Evolutionary conservation across 192 early-diverging fungal species (phyloP).

Genomic region (Diversispora epigaea): DNA sequence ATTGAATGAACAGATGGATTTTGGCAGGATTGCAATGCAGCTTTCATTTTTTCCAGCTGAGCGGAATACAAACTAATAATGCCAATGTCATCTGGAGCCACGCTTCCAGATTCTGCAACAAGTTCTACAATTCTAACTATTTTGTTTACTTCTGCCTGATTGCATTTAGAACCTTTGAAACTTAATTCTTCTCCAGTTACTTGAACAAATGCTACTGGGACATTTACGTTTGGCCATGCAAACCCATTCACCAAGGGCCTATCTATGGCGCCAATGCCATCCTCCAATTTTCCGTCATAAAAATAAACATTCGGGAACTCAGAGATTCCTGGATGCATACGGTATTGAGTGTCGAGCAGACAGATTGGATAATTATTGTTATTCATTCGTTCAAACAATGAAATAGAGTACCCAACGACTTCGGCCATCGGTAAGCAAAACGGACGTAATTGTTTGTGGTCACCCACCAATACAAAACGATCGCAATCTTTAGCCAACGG

Average conservation of each 20-base stretch:
- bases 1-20: not conserved
- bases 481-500: not conserved
- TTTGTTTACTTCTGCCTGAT: not conserved
- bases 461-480: not conserved
- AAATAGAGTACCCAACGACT: not conserved
- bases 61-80: slow-evolving; percentile 8
- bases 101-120: not conserved
- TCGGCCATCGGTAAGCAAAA: not conserved
- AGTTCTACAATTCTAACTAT: not conserved
- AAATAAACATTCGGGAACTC: not conserved
- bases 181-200: not conserved
- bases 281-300: not conserved
- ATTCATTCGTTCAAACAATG: slow-evolving; percentile 3
- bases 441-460: not conserved
- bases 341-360: not conserved
- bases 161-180: not conserved
- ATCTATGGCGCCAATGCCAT: not conserved
- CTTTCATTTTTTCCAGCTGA: not conserved
- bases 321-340: not conserved
- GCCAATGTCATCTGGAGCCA: not conserved
- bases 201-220: not conserved
- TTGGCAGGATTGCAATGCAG: not conserved
- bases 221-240: not conserved
- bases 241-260: not conserved
- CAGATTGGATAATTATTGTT: not conserved